Base-by-base conservation (phyloP, 768 basidiomycete genomes). In the Pholiota molesta region DNA sequence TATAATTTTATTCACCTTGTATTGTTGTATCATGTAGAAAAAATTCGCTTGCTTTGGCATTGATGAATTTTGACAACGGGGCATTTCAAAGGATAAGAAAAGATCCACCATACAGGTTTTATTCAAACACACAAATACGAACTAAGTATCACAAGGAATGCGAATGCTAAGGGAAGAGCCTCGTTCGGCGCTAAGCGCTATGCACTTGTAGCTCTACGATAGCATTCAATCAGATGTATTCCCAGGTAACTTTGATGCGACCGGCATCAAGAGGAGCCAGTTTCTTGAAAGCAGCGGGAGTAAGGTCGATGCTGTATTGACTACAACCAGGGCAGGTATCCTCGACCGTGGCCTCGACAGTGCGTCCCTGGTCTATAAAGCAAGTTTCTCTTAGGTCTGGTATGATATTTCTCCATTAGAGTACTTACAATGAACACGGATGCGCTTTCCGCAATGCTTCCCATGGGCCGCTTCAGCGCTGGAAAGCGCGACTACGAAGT, bases 401-500 rank as follows among this genome's bases (percentile, higher is more conserved):
- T n/a, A 21, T 6, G 21, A 35, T 13, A 39, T 8, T 10, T 0
- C 17, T 19, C 11, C 26, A 11, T 39, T 23, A 4, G 2, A 26
- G 35, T 8, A 49, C 53, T 26, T 40, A 55, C 53, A 55, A 26
- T 37, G 17, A 39, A 55, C 53, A 23, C 39, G 37, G 23, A 55
- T 55, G 17, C 10, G 33, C 31, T 39, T 35, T 4, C 53, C 31
- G 17, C 53, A 55, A 31, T 39, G 33, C 21, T 8, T 29, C 21
- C 53, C 33, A 2, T 31, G 17, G 17, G 53, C 53, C 13, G 35
- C 35, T 21, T 55, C 31, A 21, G 35, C 19, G 53, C 21, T 40
- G 23, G 53, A 55, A 39, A 55, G 33, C 23, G 53, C 53, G 19
- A 55, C 53, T 13, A 55, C 39, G 19, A 55, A 55, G 14, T 55